A percentile compares a stretch with the other conserved stretches of the same genome.
Evolutionary conservation across 2,329 filamentous ascomycete species (phyloP).

Genomic region (Tetracladium maxilliforme): DNA sequence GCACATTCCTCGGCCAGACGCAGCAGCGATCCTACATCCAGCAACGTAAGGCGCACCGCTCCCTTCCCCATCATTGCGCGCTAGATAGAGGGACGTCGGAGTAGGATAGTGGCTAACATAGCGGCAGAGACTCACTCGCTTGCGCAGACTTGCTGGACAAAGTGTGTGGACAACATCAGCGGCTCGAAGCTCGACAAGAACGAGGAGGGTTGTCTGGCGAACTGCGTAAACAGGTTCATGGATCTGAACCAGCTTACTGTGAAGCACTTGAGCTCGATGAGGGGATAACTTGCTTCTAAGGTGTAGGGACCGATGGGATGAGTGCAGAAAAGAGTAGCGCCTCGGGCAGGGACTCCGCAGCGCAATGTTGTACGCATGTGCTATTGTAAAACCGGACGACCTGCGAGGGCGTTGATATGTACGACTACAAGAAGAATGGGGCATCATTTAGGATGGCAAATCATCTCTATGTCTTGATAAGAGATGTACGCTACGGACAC

Average conservation of each 20-base stretch:
- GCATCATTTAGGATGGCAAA: background rate
- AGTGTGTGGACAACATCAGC: constrained; percentile 69
- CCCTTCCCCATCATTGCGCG: background rate
- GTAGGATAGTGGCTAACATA: constrained; percentile 18
- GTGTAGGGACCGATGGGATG: background rate
- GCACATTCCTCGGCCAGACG: constrained; percentile 74
- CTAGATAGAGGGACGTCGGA: constrained; percentile 1
- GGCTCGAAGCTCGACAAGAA: constrained; percentile 55
- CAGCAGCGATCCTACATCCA: constrained; percentile 62
- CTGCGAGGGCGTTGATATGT: no score
- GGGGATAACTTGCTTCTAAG: constrained; percentile 12
- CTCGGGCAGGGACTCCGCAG: no score
- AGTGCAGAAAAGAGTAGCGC: background rate
- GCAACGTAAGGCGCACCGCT: constrained; percentile 22
- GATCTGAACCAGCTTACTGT: constrained; percentile 79
- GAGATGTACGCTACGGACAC: no score
- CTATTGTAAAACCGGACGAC: no score
- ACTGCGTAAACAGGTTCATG: constrained; percentile 89
- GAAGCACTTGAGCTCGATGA: constrained; percentile 61
- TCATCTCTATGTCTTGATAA: background rate
- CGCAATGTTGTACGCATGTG: no score
- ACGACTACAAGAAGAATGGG: no score
- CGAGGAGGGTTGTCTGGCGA: constrained; percentile 75
- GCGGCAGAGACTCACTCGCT: constrained; percentile 45
- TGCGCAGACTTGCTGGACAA: constrained; percentile 81